A percentile compares a stretch with the other conserved stretches of the same genome.
These are phyloP conservation scores for Pouteria glomerata DNA, from an alignment of 148 eudicot species.

Conservation along the genomic window DNA sequence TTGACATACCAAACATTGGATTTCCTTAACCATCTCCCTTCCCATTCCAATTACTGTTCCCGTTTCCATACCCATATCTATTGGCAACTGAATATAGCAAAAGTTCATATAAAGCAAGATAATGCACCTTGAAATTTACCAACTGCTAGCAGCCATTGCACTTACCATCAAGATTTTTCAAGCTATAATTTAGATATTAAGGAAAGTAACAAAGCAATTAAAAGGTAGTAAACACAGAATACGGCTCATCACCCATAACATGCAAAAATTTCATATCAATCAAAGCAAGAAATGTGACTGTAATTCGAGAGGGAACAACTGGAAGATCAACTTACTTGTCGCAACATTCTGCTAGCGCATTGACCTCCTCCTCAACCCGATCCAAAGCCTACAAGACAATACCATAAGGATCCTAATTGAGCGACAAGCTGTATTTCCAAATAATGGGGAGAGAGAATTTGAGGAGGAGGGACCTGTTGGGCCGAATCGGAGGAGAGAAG, in stretches of 20 bases:
- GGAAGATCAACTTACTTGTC: constrained; percentile 49
- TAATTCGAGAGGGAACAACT: neutral
- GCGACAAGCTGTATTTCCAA: neutral
- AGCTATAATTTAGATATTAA: neutral
- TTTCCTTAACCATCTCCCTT: too few species aligned
- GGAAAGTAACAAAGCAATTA: neutral
- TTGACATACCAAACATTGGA: too few species aligned
- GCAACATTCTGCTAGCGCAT: constrained; percentile 83
- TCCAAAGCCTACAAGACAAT: constrained; percentile 71
- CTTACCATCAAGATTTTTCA: neutral
- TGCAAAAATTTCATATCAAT: neutral
- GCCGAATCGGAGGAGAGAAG: constrained; percentile 72
- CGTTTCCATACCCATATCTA: too few species aligned
- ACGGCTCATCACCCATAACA: neutral
- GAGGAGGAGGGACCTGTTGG: constrained; percentile 46
- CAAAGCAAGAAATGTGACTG: neutral
- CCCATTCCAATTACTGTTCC: too few species aligned
- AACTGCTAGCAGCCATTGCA: neutral
- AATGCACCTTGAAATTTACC: neutral
- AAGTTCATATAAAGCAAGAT: neutral
- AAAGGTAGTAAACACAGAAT: neutral
- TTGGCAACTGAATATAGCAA: too few species aligned
- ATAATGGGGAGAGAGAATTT: neutral
- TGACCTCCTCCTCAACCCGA: constrained; percentile 97
- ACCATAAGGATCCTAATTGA: neutral